Conservation (phyloP, 345 rosid genomes). For the Hypericum perforatum region DNA sequence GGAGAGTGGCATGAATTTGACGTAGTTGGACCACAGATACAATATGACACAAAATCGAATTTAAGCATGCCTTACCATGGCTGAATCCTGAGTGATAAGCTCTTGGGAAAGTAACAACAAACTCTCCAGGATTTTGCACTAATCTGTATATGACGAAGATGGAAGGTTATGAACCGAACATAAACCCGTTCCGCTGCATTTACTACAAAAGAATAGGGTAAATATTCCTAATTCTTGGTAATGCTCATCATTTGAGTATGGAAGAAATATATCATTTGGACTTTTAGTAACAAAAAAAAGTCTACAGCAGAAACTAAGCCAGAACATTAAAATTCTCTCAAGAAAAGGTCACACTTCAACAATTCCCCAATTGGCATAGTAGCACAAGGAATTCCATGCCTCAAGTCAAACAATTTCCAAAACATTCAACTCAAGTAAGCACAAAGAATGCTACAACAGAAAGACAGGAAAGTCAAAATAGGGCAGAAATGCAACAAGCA, state of each 20-base stretch:
- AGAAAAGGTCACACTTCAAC: no score
- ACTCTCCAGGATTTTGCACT: slow-evolving; percentile 92
- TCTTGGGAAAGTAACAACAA: slow-evolving; percentile 93
- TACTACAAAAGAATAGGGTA: no score
- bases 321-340: no score
- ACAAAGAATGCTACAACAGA: slow-evolving; percentile 5
- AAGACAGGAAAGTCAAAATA: slow-evolving; percentile 6
- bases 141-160: slow-evolving; percentile 33
- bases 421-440: slow-evolving; percentile 8
- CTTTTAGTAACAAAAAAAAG: no score
- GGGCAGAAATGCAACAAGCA: slow-evolving; percentile 21
- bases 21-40: neutral
- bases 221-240: no score
- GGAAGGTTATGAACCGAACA: neutral
- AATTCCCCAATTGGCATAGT: neutral
- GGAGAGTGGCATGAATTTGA: neutral
- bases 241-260: no score
- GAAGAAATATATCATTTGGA: no score
- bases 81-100: slow-evolving; percentile 99
- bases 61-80: slow-evolving; percentile 50
- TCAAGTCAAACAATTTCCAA: slow-evolving; percentile 1
- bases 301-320: no score
- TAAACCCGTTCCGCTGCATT: no score
- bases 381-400: neutral
- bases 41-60: slow-evolving; percentile 5